These are phyloP conservation scores for Botrytis medusae DNA, from an alignment of 2,329 filamentous ascomycete genomes.

Conservation along the genomic window DNA sequence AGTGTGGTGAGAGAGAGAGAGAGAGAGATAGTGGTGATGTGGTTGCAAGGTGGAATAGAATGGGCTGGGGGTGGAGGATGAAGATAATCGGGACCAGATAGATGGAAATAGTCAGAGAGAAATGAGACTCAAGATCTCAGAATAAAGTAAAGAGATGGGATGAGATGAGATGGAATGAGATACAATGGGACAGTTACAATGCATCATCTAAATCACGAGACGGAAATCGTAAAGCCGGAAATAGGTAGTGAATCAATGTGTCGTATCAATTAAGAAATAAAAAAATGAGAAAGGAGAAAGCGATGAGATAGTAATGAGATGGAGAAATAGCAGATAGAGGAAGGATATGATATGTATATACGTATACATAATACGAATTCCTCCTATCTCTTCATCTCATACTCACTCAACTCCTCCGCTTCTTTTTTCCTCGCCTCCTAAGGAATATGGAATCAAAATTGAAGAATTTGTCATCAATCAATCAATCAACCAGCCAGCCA, in stretches of 20 bases:
- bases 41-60: neutral
- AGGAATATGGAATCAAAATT: neutral
- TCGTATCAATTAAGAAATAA: fast-evolving
- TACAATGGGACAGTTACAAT: neutral
- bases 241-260: neutral
- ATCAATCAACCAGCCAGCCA: no score
- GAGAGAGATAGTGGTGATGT: neutral
- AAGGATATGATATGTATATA: no score
- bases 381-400: neutral
- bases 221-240: neutral
- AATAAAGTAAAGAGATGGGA: neutral
- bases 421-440: neutral
- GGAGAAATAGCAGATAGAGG: fast-evolving
- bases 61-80: neutral
- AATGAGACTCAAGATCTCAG: neutral
- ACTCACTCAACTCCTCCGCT: neutral
- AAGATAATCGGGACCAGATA: no score
- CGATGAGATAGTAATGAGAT: neutral
- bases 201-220: neutral
- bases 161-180: neutral
- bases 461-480: no score
- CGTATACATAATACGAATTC: neutral
- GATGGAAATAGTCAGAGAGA: neutral
- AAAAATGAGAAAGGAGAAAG: neutral
- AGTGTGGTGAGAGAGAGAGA: no score